Evolutionary conservation across 140 eudicot species (phyloP).

Genomic region (Cichorium intybus): DNA sequence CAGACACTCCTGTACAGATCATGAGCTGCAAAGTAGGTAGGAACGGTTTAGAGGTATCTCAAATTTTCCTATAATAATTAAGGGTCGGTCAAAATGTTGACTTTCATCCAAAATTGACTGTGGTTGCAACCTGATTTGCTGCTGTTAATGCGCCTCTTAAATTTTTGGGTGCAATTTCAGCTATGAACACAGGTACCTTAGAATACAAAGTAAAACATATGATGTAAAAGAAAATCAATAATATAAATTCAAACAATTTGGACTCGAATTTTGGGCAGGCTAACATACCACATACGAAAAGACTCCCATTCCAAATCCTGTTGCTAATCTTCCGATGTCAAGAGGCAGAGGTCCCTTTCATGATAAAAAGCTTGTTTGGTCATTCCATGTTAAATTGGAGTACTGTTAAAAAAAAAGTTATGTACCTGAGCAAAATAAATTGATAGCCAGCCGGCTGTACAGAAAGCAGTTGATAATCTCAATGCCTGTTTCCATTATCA

Average conservation of each 20-base stretch:
- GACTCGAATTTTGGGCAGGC: constrained; percentile 9
- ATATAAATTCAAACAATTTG: constrained; percentile 1
- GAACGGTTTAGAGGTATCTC: background rate
- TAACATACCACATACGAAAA: constrained; percentile 87
- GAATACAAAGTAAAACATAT: constrained; percentile 7
- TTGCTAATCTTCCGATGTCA: constrained; percentile 91
- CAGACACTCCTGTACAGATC: constrained; percentile 81
- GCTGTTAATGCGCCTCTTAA: constrained; percentile 93
- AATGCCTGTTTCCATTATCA: constrained; percentile 61
- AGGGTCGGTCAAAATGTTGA: too few species aligned
- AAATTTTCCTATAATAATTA: background rate
- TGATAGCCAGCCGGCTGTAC: constrained; percentile 87
- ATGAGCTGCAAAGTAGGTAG: constrained; percentile 56
- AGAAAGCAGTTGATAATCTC: constrained; percentile 73
- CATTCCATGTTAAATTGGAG: constrained; percentile 9
- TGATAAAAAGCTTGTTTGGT: background rate
- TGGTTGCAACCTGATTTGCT: constrained; percentile 45
- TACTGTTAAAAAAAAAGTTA: background rate
- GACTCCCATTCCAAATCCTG: constrained; percentile 98
- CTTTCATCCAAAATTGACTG: too few species aligned
- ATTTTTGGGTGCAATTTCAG: constrained; percentile 85
- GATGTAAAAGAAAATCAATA: background rate
- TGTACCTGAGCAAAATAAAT: constrained; percentile 85
- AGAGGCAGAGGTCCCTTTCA: constrained; percentile 56
- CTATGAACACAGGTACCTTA: constrained; percentile 87